Base-by-base conservation (phyloP, 805 yeast genomes). In the Candida berthetii region DNA sequence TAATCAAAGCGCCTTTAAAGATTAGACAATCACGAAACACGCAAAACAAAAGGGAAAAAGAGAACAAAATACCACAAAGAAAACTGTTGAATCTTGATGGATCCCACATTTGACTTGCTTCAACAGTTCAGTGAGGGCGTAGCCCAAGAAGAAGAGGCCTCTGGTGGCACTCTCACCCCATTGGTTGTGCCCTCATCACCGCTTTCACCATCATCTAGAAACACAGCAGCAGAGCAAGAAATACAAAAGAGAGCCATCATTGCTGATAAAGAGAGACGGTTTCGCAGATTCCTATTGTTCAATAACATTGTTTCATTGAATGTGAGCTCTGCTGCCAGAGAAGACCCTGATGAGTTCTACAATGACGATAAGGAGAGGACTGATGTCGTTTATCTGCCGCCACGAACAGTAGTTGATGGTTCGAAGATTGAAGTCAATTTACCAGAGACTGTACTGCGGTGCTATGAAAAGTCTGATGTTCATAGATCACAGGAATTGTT, bases 291-390 rank as follows among this genome's bases (percentile, higher is more conserved):
- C 18, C 31, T 53, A 41, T 31, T 39, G 9, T 44, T 46, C 32
- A 31, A 27, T 20, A 40, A 45, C 15, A 38, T 50, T 17, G 37
- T 36, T 7, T 39, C 46, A 3, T 41, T 48, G 16, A 29, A 42
- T 33, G 34, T 38, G 3, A 43, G 38, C 2, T 42, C 36, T 7
- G 45, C 39, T 3, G 45, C 45, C 10, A 18, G 42, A n/a, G 45
- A 42, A 4, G 54, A 49, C 31, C 43, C 48, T 8, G 50, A 48
- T 17, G 46, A 45, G 36, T 48, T 48, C 39, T 47, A 49, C 28
- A 38, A 48, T 18, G 47, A 39, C 3, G 39, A 39, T 3, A 29
- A 34, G 7, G 32, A 15, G 15, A 24, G 40, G 25, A 38, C 38
- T 31, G 32, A 37, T 35, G 16, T 43, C 38, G 20, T 43, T 37